These are phyloP conservation scores for Massariosphaeria phaeospora DNA, from an alignment of 495 filamentous ascomycete species.

Conservation along the genomic window DNA sequence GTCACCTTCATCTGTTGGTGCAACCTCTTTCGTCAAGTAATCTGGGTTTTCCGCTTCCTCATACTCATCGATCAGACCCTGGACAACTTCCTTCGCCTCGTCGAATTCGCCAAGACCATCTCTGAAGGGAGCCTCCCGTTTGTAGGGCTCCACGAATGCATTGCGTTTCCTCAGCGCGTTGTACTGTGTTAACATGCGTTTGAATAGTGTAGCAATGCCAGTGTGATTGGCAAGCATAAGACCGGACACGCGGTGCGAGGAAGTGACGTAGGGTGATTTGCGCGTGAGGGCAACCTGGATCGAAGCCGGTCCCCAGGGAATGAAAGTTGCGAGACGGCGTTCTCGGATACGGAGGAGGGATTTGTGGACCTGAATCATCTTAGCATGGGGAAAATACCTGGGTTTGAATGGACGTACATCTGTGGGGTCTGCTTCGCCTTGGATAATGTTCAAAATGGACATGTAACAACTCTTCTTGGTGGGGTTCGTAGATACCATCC, in stretches of 20 bases:
- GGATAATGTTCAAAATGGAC: constrained; percentile 96
- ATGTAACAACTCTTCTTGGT: constrained; percentile 98
- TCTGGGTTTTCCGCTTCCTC: constrained; percentile 87
- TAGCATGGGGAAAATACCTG: neutral
- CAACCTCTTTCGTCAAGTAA: constrained; percentile 53
- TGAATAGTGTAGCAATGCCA: constrained; percentile 94
- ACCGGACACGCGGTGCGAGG: constrained; percentile 86
- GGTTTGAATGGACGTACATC: constrained; percentile 53
- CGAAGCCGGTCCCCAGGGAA: constrained; percentile 97
- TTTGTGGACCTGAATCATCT: constrained; percentile 66
- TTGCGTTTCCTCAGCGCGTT: constrained; percentile 91
- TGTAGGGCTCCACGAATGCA: constrained; percentile 92
- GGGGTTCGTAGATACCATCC: constrained; percentile 95
- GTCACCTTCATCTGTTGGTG: constrained; percentile 9
- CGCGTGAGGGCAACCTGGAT: constrained; percentile 97
- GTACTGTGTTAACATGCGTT: constrained; percentile 84
- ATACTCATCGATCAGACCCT: constrained; percentile 85
- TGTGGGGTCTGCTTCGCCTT: constrained; percentile 94
- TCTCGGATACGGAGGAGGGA: constrained; percentile 93
- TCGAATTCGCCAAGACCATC: constrained; percentile 94
- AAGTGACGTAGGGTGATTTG: constrained; percentile 88
- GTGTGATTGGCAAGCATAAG: constrained; percentile 98
- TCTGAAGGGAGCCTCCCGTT: constrained; percentile 84
- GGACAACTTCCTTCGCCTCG: constrained; percentile 82
- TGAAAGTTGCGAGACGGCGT: constrained; percentile 89